Evolutionary conservation across 2,329 filamentous ascomycete genomes (phyloP).

Genomic region (Sporothrix euskadiensis): DNA sequence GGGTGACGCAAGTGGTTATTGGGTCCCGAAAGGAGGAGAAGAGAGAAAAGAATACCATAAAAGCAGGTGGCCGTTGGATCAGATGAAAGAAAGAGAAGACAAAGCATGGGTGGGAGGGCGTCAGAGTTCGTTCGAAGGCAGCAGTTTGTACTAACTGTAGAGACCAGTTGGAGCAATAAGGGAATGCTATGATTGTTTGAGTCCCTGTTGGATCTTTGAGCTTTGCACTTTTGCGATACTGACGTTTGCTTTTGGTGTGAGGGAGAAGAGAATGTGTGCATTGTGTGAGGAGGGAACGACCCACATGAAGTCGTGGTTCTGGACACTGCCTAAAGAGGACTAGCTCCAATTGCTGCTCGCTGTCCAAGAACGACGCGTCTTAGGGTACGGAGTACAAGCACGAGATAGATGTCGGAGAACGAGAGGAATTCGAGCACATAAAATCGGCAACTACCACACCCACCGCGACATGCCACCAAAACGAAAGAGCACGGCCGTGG

Average conservation of each 20-base stretch:
- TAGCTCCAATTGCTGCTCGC: neutral
- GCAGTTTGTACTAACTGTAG: too few relatives aligned
- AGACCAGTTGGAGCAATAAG: neutral
- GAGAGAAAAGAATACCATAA: neutral
- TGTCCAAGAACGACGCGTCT: slow-evolving; percentile 11
- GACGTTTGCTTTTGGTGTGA: neutral
- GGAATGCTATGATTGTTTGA: neutral
- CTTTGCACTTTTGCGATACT: neutral
- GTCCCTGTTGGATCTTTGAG: neutral
- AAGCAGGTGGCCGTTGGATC: neutral
- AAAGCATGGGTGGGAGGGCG: neutral
- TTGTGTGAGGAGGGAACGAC: too few relatives aligned
- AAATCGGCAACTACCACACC: neutral
- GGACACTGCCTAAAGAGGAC: neutral
- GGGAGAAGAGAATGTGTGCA: neutral
- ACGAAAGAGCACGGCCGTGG: slow-evolving; percentile 7
- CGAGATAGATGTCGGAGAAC: neutral
- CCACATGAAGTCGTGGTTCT: neutral
- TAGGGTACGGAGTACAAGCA: neutral
- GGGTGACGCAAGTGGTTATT: slow-evolving; percentile 8
- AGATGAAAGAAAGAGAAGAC: neutral
- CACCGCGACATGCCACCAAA: neutral
- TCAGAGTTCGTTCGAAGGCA: neutral
- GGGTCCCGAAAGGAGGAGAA: neutral
- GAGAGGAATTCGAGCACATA: too few relatives aligned